Base-by-base conservation (phyloP, 108 stramenopile species). In the Pseudonitzschia multiseries region DNA sequence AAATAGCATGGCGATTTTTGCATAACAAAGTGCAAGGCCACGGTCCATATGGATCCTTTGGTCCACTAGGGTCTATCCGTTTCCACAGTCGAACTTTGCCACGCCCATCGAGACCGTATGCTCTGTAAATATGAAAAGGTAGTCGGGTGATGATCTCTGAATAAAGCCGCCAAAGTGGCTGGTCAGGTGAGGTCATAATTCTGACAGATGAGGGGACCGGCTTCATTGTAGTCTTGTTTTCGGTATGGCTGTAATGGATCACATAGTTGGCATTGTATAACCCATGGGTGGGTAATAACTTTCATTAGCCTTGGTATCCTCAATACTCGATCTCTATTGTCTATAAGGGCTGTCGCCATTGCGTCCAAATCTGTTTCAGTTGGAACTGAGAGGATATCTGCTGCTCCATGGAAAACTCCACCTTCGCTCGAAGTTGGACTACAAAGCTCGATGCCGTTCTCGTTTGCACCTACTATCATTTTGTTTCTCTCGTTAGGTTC, bases 211-310 rank as follows among this genome's bases (percentile, higher is more conserved):
- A 91, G 77, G 20, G 87, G 83, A 12, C 93, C 93, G 1, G 82
- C 84, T 28, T 50, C 66, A 36, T 67, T 67, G 13, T 28, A 67
- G 68, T 92, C 93, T 10, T 89, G 90, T 36, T 89, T 71, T 44
- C 89, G 85, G 60, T 92, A 94, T 13, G 93, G 93, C 70, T 94
- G 93, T 28, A 77, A 77, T 3, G 93, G 88, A 68, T 94, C 93
- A 62, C 93, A 92, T 8, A 92, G 69, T 65, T 89, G 86, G 44
- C 87, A 83, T 52, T 94, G 88, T 31, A 94, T 10, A 21, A 94
- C 72, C 88, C 89, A 94, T 51, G 93, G 93, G 80, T 92, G 93
- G 14, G 84, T 86, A 22, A 79, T 84, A 46, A 94, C 88, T 56
- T 76, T 54, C 70, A 94, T 60, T 42, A 81, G 68, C 18, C 66